These are phyloP conservation scores for Coemansia aciculifera DNA, from an alignment of 192 early-diverging fungal species.

Conservation along the genomic window DNA sequence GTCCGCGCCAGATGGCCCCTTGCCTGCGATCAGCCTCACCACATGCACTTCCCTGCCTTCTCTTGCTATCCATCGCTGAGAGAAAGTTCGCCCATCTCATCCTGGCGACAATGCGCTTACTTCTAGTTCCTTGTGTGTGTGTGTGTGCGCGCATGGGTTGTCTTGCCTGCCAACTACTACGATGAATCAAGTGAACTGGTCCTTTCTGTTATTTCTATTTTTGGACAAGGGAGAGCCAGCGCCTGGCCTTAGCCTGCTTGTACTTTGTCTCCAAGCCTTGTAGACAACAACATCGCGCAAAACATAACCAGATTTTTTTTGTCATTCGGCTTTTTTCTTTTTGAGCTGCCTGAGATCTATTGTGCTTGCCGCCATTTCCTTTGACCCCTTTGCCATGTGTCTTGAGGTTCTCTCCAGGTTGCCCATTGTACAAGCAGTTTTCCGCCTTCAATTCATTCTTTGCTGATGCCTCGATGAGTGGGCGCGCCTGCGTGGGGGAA, in stretches of 20 bases:
- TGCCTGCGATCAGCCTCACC: constrained; percentile 7
- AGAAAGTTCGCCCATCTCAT: neutral
- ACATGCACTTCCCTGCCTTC: neutral
- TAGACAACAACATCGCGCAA: neutral
- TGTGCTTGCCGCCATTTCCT: constrained; percentile 1
- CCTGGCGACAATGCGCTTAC: constrained; percentile 1
- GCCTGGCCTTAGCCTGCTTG: neutral
- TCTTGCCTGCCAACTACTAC: neutral
- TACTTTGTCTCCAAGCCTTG: neutral
- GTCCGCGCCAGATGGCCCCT: constrained; percentile 3
- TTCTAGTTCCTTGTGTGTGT: neutral
- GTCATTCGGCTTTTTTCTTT: constrained; percentile 4
- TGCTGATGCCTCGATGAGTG: neutral
- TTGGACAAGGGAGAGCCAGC: neutral
- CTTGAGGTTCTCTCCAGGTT: constrained; percentile 1
- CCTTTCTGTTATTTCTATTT: constrained; percentile 3
- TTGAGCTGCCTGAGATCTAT: neutral
- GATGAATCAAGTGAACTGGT: constrained; percentile 1
- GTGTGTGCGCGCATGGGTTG: neutral
- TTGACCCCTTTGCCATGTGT: neutral
- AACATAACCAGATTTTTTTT: constrained; percentile 2
- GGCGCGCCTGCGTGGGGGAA: neutral
- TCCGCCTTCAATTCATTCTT: neutral
- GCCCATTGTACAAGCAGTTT: neutral
- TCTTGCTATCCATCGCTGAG: neutral